A percentile compares a stretch with the other conserved stretches of the same genome.
Evolutionary conservation across 208 protist species (phyloP).

Genomic region (Strigomonas culicis): DNA sequence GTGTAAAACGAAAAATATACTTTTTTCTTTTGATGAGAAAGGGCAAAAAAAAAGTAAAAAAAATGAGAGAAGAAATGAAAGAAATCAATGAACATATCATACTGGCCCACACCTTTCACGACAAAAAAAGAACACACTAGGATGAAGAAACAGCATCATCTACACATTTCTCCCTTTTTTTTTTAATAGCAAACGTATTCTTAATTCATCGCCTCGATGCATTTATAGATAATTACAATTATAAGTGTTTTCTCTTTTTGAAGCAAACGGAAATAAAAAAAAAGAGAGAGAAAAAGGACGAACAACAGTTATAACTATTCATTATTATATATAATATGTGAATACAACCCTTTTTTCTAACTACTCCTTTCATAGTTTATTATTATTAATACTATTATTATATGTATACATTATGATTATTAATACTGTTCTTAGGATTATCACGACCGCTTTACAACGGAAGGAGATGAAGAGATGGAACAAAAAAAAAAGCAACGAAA

Average conservation of each 20-base stretch:
- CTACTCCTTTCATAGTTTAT: background rate
- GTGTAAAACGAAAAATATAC: too few species aligned
- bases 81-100: too few species aligned
- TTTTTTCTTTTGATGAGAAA: background rate
- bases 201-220: background rate
- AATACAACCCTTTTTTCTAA: background rate
- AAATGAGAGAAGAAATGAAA: background rate
- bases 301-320: background rate
- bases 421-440: background rate
- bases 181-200: background rate
- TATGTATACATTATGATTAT: background rate
- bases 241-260: background rate
- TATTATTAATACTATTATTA: constrained; percentile 2
- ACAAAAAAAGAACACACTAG: too few species aligned
- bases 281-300: background rate
- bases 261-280: background rate
- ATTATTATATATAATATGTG: background rate
- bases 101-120: too few species aligned
- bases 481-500: too few species aligned
- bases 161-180: too few species aligned
- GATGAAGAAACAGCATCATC: too few species aligned
- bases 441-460: background rate
- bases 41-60: background rate
- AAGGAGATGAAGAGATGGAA: background rate
- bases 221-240: background rate